phyloP scores from a whole-genome alignment of 2,329 filamentous ascomycete genomes.

The Diaporthe sp. region DNA sequence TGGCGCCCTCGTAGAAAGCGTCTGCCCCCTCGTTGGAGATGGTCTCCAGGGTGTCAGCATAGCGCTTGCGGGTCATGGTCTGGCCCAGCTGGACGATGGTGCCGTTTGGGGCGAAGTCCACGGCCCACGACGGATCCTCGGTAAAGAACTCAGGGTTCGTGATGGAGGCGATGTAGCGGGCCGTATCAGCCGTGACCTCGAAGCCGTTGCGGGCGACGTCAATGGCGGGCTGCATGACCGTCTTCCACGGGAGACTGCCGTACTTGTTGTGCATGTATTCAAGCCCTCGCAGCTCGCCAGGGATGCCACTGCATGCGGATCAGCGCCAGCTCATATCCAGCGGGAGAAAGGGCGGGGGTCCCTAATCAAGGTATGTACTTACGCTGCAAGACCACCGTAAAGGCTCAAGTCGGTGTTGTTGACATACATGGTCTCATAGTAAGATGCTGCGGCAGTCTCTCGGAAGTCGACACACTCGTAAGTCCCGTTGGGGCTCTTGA shows the following conservation, averaged over 20 bases:
- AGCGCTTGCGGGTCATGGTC: slow-evolving; percentile 80
- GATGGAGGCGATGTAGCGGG: slow-evolving; percentile 74
- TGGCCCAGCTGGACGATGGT: slow-evolving; percentile 76
- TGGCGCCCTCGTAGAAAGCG: slow-evolving; percentile 78
- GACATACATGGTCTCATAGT: slow-evolving; percentile 85
- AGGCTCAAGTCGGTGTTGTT: slow-evolving; percentile 75
- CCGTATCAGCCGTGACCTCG: slow-evolving; percentile 77
- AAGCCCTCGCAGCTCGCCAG: slow-evolving; percentile 80
- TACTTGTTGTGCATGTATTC: slow-evolving; percentile 81
- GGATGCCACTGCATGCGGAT: slow-evolving; percentile 66
- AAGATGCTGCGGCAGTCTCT: slow-evolving; percentile 85
- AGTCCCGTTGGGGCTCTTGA: slow-evolving; percentile 73
- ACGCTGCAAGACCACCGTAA: slow-evolving; percentile 79
- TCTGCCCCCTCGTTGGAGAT: slow-evolving; percentile 77
- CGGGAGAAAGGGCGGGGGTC: slow-evolving; percentile 46
- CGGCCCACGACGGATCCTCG: slow-evolving; percentile 80
- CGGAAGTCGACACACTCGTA: slow-evolving; percentile 90
- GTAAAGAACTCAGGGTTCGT: slow-evolving; percentile 73
- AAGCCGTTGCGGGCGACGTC: slow-evolving; percentile 81
- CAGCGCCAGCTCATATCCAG: not conserved
- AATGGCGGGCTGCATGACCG: slow-evolving; percentile 79
- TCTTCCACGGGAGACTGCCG: slow-evolving; percentile 74
- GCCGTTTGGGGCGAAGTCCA: slow-evolving; percentile 87
- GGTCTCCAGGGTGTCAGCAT: slow-evolving; percentile 79
- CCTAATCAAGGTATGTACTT: slow-evolving; percentile 57